These are phyloP conservation scores for Microbotryum saponariae DNA, from an alignment of 1,284 basidiomycete genomes.

Conservation along the genomic window DNA sequence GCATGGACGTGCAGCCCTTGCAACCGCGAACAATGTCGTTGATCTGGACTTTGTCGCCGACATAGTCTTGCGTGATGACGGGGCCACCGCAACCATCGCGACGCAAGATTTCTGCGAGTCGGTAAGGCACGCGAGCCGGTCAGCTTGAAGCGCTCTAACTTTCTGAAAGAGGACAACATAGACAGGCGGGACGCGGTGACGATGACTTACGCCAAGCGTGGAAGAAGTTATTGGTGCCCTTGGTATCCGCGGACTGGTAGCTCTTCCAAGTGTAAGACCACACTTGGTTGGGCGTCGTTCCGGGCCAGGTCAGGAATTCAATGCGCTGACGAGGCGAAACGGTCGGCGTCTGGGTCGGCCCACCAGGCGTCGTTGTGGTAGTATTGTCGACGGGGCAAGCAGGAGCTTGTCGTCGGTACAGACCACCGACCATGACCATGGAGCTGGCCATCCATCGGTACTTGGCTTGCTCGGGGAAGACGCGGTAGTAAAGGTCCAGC, in stretches of 20 bases:
- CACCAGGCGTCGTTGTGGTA: not conserved
- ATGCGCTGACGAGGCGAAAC: conserved; percentile 20
- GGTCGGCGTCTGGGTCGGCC: not conserved
- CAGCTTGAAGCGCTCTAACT: not conserved
- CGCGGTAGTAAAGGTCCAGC: conserved; percentile 20
- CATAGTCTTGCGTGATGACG: conserved; percentile 24
- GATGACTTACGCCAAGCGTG: conserved; percentile 16
- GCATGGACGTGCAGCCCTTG: conserved; percentile 1
- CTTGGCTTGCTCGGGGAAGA: conserved; percentile 21
- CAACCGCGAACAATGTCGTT: conserved; percentile 9
- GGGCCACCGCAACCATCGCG: conserved; percentile 23
- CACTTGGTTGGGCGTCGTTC: conserved; percentile 13
- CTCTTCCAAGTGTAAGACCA: conserved; percentile 32
- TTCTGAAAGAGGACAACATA: not conserved
- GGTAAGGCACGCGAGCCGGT: not conserved
- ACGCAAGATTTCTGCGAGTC: conserved; percentile 4
- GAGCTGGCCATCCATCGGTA: conserved; percentile 1
- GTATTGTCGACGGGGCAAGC: not conserved
- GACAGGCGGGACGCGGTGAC: no score
- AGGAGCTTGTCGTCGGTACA: not conserved
- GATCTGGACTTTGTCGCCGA: not conserved
- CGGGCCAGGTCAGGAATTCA: conserved; percentile 30
- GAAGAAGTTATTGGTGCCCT: conserved; percentile 10
- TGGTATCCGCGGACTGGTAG: conserved; percentile 4
- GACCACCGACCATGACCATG: conserved; percentile 11